A percentile compares a stretch with the other conserved stretches of the same genome.
Evolutionary conservation across 805 yeast species (phyloP).

Genomic region (Candida ascalaphidarum): DNA sequence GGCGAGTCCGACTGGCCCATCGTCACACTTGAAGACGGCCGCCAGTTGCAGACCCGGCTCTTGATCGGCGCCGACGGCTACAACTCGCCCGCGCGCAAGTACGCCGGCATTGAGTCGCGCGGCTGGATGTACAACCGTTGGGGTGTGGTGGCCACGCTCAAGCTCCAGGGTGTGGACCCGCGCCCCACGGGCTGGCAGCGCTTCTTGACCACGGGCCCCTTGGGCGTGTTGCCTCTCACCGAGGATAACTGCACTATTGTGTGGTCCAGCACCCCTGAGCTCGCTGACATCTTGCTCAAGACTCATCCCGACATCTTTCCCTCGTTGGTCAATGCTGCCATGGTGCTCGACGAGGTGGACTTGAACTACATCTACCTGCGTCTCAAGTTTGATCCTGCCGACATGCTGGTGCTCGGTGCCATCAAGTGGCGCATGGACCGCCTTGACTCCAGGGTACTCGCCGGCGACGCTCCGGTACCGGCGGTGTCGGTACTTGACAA

Average conservation of each 20-base stretch:
- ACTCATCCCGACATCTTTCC: slow-evolving; percentile 57
- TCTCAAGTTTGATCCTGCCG: slow-evolving; percentile 27
- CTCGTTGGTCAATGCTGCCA: slow-evolving; percentile 75
- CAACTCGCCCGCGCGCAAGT: slow-evolving; percentile 84
- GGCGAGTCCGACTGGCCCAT: slow-evolving; percentile 62
- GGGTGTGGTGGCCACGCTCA: slow-evolving; percentile 90
- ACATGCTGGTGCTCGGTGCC: slow-evolving; percentile 52
- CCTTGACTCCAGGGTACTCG: slow-evolving; percentile 35
- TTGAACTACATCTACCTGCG: slow-evolving; percentile 55
- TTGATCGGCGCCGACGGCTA: slow-evolving; percentile 94
- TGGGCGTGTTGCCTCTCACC: slow-evolving; percentile 86
- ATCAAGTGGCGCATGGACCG: slow-evolving; percentile 60
- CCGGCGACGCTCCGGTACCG: slow-evolving; percentile 59
- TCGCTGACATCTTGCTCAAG: slow-evolving; percentile 53
- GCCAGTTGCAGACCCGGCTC: slow-evolving; percentile 55
- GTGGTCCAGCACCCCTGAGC: slow-evolving; percentile 81
- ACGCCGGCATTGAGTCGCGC: slow-evolving; percentile 71
- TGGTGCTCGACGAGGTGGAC: slow-evolving; percentile 71
- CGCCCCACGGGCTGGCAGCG: slow-evolving; percentile 86
- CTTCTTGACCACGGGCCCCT: slow-evolving; percentile 84
- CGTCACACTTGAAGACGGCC: slow-evolving; percentile 61
- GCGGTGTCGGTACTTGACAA: slow-evolving; percentile 48
- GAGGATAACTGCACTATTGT: slow-evolving; percentile 83
- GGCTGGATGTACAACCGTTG: slow-evolving; percentile 89
- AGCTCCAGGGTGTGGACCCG: slow-evolving; percentile 63